Evolutionary conservation across 2,329 filamentous ascomycete genomes (phyloP), one percentile per base, ranked within the genome.

Genomic region (Aspergillus quadrilineatus): DNA sequence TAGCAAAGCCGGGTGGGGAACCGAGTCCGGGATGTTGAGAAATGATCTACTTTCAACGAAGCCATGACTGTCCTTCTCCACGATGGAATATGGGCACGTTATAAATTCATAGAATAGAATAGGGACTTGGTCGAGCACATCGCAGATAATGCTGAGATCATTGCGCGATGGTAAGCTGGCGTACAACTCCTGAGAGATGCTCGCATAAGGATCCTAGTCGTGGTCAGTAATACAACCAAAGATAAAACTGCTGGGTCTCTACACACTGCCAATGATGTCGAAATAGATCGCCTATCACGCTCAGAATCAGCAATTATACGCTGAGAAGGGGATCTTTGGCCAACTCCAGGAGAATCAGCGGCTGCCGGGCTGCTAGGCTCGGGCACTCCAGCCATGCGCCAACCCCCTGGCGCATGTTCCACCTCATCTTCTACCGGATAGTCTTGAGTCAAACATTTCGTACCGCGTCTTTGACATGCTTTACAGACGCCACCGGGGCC

Each of bases 361-460:
- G 7, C 32, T 4, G 32, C 14, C 36, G 36, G 12, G 14, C 10
- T 39, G 6, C 9, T 14, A 14, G n/a, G 14, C n/a, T 47, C 29
- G 4, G 9, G 4, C 6, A 10, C 45, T 22, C 2, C 1, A 42
- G 6, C 12, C 9, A 10, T 45, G 8, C 28, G 43, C 26, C 26
- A 28, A 28, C 26, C 26, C 26, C 26, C 26, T 28, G 26, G 26
- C 5, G 26, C 26, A 28, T 4, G 1, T 17, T 1, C 10, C 43
- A 12, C n/a, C 14, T 30, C 28, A n/a, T 4, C 5, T 8, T 75
- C 71, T 30, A 80, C 75, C 1, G 71, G 70, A 26, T 75, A 75
- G 49, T 82, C 79, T 59, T 85, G 82, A 57, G 79, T 75, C 30
- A 82, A 63, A 54, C 81, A 83, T 30, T 39, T 53, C 2, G 49